Evolutionary conservation across 345 rosid genomes (phyloP).

Genomic region (Salix purpurea): DNA sequence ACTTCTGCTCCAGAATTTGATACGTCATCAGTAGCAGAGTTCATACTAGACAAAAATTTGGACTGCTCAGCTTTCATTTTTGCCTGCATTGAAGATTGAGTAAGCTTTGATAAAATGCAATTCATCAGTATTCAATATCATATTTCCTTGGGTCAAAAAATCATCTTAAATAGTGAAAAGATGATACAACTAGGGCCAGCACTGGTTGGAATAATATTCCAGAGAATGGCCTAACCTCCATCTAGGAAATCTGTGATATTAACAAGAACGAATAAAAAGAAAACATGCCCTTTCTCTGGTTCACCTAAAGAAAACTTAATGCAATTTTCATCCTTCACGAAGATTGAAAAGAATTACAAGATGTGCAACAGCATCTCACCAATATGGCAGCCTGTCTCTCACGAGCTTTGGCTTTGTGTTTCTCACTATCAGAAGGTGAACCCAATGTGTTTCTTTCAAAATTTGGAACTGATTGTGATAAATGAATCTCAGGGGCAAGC

Average conservation of each 20-base stretch:
- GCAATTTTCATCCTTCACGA: not conserved
- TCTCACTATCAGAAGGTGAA: constrained; percentile 54
- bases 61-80: constrained; percentile 97
- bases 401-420: constrained; percentile 80
- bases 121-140: not conserved
- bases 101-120: constrained; percentile 11
- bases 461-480: constrained; percentile 27
- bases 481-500: constrained; percentile 70
- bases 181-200: not conserved
- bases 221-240: not conserved
- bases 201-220: not conserved
- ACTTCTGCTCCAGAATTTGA: constrained; percentile 40
- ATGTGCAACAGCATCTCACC: constrained; percentile 48
- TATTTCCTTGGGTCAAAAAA: not conserved
- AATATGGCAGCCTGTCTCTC: constrained; percentile 80
- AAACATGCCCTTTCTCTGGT: not conserved
- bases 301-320: not conserved
- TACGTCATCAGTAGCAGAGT: constrained; percentile 44
- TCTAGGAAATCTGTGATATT: not conserved
- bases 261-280: not conserved
- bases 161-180: not conserved
- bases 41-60: constrained; percentile 68
- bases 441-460: constrained; percentile 24
- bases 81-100: constrained; percentile 50
- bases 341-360: not conserved